Base-by-base conservation (phyloP, 352 stramenopile genomes). In the Globisporangium yorkense region DNA sequence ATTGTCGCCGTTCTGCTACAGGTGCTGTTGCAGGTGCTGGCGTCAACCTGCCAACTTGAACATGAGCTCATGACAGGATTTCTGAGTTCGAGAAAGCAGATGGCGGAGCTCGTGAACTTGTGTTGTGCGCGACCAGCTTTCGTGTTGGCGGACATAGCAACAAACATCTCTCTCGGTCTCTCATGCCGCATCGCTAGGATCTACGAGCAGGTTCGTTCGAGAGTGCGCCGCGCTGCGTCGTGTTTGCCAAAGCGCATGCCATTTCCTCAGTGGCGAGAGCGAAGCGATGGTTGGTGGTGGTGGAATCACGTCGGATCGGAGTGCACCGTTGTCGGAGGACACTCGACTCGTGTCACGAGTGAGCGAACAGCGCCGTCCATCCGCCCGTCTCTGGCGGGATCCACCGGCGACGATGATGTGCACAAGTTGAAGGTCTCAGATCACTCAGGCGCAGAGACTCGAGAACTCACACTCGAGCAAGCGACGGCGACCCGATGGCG, bases 51-150 rank as follows among this genome's bases (percentile, higher is more conserved):
- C 47, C 56, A 55, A 54, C 35, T 61, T 61, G 56, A 61, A 61
- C 33, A 55, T 41, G 47, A 21, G 43, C 45, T 45, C 29, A 50
- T 6, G 3, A 49, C 55, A 61, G 33, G 18, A 29, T 40, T 44
- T 15, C 48, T 67, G 62, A 72, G 39, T 67, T 72, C 51, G 58
- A 48, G 15, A 65, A 62, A 67, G 63, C 24, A 41, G 51, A 48
- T 63, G 51, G 45, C 9, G 16, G 10, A 13, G 46, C n/a, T 20
- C n/a, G n/a, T n/a, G n/a, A n/a, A 47, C 12, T 16, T 24, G 16
- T 8, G 41, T 9, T 15, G 2, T 27, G 41, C 5, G 41, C 35
- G 31, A 6, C 31, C 31, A 35, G 31, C 31, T 12, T 41, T n/a
- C n/a, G n/a, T n/a, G n/a, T n/a, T n/a, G n/a, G n/a, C n/a, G n/a